phyloP scores from a whole-genome alignment of 2,329 filamentous ascomycete genomes.

The Parasarocladium wereldwijsianum region DNA sequence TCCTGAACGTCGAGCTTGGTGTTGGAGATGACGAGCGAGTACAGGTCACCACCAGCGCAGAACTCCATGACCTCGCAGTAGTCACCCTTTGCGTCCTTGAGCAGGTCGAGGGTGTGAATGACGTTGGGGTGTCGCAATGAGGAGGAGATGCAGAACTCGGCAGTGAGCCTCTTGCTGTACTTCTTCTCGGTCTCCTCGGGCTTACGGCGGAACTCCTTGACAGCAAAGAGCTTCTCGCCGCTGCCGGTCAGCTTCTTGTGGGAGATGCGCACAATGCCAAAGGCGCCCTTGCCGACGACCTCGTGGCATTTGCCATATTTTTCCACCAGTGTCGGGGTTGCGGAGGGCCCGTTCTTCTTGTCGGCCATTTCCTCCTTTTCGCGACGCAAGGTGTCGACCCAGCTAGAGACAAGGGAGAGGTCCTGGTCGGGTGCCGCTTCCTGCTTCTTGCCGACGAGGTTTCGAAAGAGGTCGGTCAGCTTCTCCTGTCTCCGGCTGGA shows the following conservation, averaged over 20 bases:
- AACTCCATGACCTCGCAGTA: conserved; percentile 99
- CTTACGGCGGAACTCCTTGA: conserved; percentile 92
- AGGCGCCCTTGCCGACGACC: conserved; percentile 87
- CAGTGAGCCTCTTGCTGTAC: conserved; percentile 92
- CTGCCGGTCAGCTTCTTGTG: conserved; percentile 82
- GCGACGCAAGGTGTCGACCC: conserved; percentile 85
- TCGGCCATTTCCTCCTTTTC: conserved; percentile 79
- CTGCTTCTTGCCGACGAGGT: conserved; percentile 72
- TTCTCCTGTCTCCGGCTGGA: conserved; percentile 90
- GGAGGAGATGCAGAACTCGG: conserved; percentile 97
- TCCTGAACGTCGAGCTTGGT: conserved; percentile 85
- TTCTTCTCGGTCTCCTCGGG: conserved; percentile 93
- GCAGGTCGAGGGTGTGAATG: conserved; percentile 89
- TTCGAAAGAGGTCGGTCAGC: conserved; percentile 79
- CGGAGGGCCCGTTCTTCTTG: conserved; percentile 61
- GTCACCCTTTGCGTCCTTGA: conserved; percentile 92
- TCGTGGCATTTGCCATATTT: conserved; percentile 99
- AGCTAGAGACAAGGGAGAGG: conserved; percentile 83
- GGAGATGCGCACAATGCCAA: conserved; percentile 93
- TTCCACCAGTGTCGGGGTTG: conserved; percentile 64
- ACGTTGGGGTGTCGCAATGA: conserved; percentile 94
- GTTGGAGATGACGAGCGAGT: conserved; percentile 80
- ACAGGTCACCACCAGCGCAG: conserved; percentile 89
- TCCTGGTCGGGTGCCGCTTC: conserved; percentile 62
- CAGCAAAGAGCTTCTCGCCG: conserved; percentile 83